Evolutionary conservation across 306 rosid species (phyloP), one percentile per base, ranked within the genome.

Genomic region (Biancaea sappan): DNA sequence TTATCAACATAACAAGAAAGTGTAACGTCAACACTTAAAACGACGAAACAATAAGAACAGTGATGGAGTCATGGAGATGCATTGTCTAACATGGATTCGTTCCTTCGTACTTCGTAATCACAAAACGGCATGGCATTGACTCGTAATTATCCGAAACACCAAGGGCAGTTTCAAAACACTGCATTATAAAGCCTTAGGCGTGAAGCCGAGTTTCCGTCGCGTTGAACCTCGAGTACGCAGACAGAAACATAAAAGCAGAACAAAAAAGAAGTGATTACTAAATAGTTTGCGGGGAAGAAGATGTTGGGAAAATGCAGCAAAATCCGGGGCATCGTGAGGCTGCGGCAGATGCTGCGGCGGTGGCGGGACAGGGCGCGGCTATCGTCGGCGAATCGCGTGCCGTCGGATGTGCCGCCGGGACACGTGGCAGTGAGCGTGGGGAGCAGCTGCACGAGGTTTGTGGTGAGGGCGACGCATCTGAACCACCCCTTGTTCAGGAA

Each of bases 381-480:
- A 64, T 90, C 97, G 1, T 80, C 91, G 0, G 88, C 89, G 21
- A 86, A 40, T 25, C 80, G 89, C 1, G 72, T 84, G 6, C 99
- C 99, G 18, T 79, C 96, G 1, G 99, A 94, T 69, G 98, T 94
- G 1, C 99, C 99, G 0, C 81, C 92, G 0, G 99, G 99, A 66
- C 93, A 92, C 91, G 88, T 94, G 69, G 99, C 99, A 0, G 90
- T 94, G 5, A 78, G 95, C 56, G 98, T 92, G 19, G 99, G 99
- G 5, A 53, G 59, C 25, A 81, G 77, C 58, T 74, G 59, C 74
- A 86, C 84, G 57, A 78, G 99, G 54, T 88, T 83, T 15, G 84
- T 94, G 15, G 91, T 94, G 73, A 91, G 86, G 12, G 88, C 97
- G 2, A 72, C 96, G 29, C 74, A 92, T 84, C 90, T 94, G 58